These are phyloP conservation scores for Colletotrichum sp. DNA, from an alignment of 2,329 filamentous ascomycete species.

Conservation along the genomic window DNA sequence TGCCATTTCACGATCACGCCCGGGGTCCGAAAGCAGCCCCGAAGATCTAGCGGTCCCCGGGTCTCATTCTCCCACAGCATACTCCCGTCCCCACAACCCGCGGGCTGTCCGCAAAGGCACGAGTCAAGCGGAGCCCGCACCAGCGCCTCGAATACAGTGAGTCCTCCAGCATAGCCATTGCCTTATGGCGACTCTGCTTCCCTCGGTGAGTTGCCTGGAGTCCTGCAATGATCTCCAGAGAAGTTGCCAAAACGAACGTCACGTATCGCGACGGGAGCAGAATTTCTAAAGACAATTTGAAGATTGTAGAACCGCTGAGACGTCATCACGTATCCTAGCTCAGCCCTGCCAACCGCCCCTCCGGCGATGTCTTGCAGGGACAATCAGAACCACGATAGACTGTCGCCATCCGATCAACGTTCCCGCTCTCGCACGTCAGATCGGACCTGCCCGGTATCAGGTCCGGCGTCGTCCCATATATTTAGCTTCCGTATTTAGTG, in stretches of 20 bases:
- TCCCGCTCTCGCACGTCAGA: neutral
- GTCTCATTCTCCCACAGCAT: neutral
- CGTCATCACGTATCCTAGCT: neutral
- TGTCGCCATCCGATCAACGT: neutral
- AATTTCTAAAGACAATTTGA: too few species aligned
- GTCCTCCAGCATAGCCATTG: neutral
- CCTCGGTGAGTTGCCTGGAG: rapidly evolving
- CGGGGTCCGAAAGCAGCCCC: neutral
- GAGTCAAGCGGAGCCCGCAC: neutral
- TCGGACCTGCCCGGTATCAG: neutral
- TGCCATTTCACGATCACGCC: neutral
- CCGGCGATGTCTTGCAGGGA: neutral
- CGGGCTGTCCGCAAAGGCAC: neutral
- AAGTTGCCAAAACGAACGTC: neutral
- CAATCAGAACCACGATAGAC: neutral
- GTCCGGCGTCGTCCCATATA: neutral
- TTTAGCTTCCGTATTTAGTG: neutral
- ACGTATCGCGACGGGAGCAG: neutral
- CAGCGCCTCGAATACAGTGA: neutral
- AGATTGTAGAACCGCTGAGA: neutral
- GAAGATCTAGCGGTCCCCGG: neutral
- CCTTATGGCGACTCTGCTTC: rapidly evolving
- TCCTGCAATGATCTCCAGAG: rapidly evolving
- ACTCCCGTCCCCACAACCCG: neutral
- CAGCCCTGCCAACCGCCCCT: neutral